Conservation (phyloP, 805 yeast genomes). For the Cyberlindnera saturnus region DNA sequence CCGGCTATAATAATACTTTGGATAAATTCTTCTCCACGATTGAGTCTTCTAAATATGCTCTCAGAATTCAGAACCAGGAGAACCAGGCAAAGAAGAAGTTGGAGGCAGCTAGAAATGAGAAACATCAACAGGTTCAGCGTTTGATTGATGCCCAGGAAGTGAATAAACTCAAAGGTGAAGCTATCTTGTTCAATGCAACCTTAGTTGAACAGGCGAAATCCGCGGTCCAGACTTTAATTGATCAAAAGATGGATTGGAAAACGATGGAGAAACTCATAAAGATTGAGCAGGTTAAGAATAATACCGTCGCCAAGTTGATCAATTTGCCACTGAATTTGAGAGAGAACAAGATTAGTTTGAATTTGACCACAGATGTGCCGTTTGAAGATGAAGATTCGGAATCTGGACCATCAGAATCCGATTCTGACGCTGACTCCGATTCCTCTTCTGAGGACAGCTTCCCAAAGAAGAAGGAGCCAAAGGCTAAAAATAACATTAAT, state of each 20-base stretch:
- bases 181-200: constrained; percentile 63
- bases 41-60: constrained; percentile 72
- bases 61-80: constrained; percentile 71
- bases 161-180: constrained; percentile 64
- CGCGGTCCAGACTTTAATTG: constrained; percentile 59
- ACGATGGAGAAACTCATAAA: constrained; percentile 72
- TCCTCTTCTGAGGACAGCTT: constrained; percentile 4
- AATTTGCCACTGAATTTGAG: constrained; percentile 63
- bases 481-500: constrained; percentile 29
- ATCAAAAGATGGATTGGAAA: constrained; percentile 92
- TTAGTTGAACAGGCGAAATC: constrained; percentile 64
- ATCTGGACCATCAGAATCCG: constrained; percentile 27
- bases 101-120: constrained; percentile 69
- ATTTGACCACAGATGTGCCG: constrained; percentile 42
- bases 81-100: constrained; percentile 69
- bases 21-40: constrained; percentile 82
- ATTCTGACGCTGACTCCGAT: constrained; percentile 18
- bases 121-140: constrained; percentile 60
- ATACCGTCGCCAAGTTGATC: constrained; percentile 56
- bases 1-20: constrained; percentile 74
- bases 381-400: constrained; percentile 27
- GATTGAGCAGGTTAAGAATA: constrained; percentile 63
- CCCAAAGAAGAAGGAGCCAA: constrained; percentile 5
- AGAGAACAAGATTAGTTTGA: constrained; percentile 58
- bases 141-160: constrained; percentile 55